Evolutionary conservation across 1,284 basidiomycete genomes (phyloP), one percentile per base, ranked within the genome.

Genomic region (Sporisorium reilianum): DNA sequence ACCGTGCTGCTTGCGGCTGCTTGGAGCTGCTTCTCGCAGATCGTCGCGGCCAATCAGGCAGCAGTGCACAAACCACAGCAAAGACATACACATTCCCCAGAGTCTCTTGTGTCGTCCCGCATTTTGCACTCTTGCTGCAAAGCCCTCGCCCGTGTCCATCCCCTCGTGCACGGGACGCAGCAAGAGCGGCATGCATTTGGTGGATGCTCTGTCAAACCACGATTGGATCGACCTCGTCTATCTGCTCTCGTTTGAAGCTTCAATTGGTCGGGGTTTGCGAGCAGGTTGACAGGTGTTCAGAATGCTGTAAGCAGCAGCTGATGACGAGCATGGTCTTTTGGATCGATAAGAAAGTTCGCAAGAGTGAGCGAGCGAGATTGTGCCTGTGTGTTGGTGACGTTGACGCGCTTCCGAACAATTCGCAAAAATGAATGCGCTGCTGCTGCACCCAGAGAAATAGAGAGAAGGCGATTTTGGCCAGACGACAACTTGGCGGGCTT

Each of bases 301-400:
- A n/a, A 28, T 30, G 44, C 14, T 48, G 45, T 16, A 20, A 25
- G 9, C 16, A 20, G n/a, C 38, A 41, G n/a, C 18, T 9, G 3
- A 41, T 9, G 36, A 12, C 8, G 23, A 12, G 26, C 12, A 30
- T 30, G 28, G 9, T 30, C 10, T 12, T 30, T n/a, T 12, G 53
- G 48, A 60, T 66, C 64, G 64, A 66, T 66, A 66, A 60, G 64
- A 56, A 59, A 66, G 52, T 66, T 59, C 40, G 40, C 34, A 12
- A 30, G n/a, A n/a, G 40, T 6, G n/a, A n/a, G n/a, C 11, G 5
- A 12, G 32, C 32, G 9, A 7, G 9, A 18, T 34, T 34, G 34
- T 34, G 53, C 23, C n/a, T 26, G 18, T 26, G 10, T 23, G 5
- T 30, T 30, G 53, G 30, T 55, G 53, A 55, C 42, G 53, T 22